phyloP scores from a whole-genome alignment of 176 grass and related monocot genomes.

The Rhynchospora pubera region DNA sequence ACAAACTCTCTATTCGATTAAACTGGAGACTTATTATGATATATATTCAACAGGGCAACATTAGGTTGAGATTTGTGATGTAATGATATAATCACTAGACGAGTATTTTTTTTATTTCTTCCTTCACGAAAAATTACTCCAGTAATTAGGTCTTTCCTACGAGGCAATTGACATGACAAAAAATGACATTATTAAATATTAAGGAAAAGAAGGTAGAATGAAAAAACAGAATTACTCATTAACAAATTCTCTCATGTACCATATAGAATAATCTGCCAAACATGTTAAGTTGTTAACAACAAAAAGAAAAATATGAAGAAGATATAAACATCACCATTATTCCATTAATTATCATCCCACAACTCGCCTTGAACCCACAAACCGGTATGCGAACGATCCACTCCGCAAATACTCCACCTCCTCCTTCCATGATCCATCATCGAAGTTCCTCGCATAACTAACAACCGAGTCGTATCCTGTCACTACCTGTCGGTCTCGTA shows the following conservation, averaged over 20 bases:
- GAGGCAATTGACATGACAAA: too few species aligned
- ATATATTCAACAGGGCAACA: too few species aligned
- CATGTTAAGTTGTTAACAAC: not conserved
- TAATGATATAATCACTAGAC: too few species aligned
- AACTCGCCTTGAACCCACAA: not conserved
- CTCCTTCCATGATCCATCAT: slow-evolving; percentile 52
- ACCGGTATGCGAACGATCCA: not conserved
- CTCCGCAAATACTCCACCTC: slow-evolving; percentile 39
- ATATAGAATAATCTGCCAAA: not conserved
- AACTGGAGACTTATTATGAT: not conserved
- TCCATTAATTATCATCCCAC: not conserved
- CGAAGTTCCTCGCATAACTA: slow-evolving; percentile 58
- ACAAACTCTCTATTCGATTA: not conserved
- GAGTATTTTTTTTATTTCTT: too few species aligned
- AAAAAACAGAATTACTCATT: not conserved
- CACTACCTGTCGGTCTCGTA: not conserved
- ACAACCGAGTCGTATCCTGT: slow-evolving; percentile 26
- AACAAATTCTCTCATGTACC: not conserved
- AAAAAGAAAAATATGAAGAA: not conserved
- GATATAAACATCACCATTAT: not conserved
- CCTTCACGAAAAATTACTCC: too few species aligned
- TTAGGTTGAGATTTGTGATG: too few species aligned
- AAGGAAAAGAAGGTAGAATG: not conserved
- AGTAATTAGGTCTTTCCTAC: too few species aligned
- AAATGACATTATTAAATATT: not conserved